Conservation (phyloP, 2,329 filamentous ascomycete species). For the Curvularia lunata region DNA sequence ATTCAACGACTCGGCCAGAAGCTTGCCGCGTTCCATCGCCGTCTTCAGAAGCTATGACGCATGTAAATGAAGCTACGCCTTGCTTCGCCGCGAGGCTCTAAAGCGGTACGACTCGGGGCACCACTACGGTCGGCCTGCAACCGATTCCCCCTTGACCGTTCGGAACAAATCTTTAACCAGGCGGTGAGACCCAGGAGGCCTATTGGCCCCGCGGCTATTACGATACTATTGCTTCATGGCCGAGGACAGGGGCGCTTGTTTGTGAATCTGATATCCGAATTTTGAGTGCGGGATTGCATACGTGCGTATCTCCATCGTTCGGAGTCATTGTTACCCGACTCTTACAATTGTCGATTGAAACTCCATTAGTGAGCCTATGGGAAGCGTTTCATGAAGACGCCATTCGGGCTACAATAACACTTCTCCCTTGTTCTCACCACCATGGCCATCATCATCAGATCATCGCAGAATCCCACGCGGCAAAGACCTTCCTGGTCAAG, state of each 20-base stretch:
- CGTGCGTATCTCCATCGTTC: constrained; percentile 1
- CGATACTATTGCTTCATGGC: constrained; percentile 18
- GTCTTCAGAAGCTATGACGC: constrained; percentile 32
- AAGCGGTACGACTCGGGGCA: constrained; percentile 33
- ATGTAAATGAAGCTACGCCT: constrained; percentile 19
- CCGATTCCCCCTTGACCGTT: constrained; percentile 27
- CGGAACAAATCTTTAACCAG: constrained; percentile 24
- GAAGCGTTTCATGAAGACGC: neutral
- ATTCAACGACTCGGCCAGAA: constrained; percentile 17
- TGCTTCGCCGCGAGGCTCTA: constrained; percentile 23
- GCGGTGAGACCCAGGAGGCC: constrained; percentile 35
- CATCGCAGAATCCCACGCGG: constrained; percentile 32
- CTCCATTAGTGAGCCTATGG: neutral
- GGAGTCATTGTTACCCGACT: neutral
- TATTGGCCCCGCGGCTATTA: constrained; percentile 32
- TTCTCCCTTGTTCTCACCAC: constrained; percentile 1
- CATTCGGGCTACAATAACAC: neutral
- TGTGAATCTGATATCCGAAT: constrained; percentile 17
- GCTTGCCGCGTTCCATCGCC: constrained; percentile 22
- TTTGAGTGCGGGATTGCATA: constrained; percentile 11
- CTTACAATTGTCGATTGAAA: neutral
- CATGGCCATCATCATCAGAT: constrained; percentile 23
- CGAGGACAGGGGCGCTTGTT: constrained; percentile 13
- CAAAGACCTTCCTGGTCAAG: constrained; percentile 26
- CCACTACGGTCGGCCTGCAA: constrained; percentile 32